phyloP scores from a whole-genome alignment of 2,329 filamentous ascomycete genomes.

The Cadophora sp. region DNA sequence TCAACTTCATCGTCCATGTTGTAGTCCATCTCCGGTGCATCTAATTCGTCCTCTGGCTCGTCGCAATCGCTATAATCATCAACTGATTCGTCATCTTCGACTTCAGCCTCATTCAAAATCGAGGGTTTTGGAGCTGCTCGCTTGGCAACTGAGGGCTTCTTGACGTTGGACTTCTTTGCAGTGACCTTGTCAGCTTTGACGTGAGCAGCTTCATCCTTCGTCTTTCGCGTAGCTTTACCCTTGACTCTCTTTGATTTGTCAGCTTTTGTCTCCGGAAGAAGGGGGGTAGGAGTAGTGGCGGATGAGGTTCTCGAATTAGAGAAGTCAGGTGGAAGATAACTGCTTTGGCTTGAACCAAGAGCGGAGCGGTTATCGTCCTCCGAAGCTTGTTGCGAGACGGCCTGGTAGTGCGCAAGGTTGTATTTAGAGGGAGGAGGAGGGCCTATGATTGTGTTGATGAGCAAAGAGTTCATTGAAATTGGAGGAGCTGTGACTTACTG shows the following conservation, averaged over 20 bases:
- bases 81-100: background rate
- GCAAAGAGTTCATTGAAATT: too few relatives aligned
- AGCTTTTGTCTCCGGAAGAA: background rate
- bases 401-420: too few relatives aligned
- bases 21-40: background rate
- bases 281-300: background rate
- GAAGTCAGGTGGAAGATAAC: background rate
- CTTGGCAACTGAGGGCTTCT: background rate
- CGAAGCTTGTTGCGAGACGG: background rate
- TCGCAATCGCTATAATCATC: background rate
- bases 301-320: background rate
- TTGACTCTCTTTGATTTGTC: background rate
- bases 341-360: background rate
- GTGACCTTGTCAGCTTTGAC: background rate
- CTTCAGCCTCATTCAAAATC: background rate
- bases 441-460: too few relatives aligned
- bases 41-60: background rate
- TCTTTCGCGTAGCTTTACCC: background rate
- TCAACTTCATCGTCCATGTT: constrained; percentile 3
- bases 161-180: background rate
- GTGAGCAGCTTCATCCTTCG: background rate
- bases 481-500: too few relatives aligned
- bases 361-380: background rate
- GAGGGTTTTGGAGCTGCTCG: background rate
- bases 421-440: too few relatives aligned